phyloP scores from a whole-genome alignment of 768 basidiomycete genomes.

The Collybia sp. region DNA sequence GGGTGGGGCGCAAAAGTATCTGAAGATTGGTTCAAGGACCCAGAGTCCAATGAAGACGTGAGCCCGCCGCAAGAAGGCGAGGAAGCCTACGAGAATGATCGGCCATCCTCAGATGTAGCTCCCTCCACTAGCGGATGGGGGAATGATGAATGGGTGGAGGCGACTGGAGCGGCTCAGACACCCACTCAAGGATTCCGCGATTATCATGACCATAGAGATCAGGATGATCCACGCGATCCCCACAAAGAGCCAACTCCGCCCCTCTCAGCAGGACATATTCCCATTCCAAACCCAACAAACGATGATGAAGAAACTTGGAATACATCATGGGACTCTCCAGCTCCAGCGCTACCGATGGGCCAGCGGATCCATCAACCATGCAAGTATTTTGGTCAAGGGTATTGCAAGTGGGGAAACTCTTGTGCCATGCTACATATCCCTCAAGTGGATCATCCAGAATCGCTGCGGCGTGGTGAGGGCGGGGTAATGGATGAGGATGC shows the following conservation, averaged over 20 bases:
- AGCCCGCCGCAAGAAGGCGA: neutral
- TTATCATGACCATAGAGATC: slow-evolving; percentile 2
- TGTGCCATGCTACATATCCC: slow-evolving; percentile 24
- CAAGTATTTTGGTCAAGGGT: slow-evolving; percentile 28
- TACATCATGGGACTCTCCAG: slow-evolving; percentile 11
- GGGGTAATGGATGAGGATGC: neutral
- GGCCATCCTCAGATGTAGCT: no score
- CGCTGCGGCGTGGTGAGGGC: neutral
- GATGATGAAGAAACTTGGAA: slow-evolving; percentile 14
- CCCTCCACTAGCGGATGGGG: slow-evolving; percentile 4
- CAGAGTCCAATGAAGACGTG: neutral
- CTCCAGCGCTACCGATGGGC: slow-evolving; percentile 1
- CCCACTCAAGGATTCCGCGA: neutral
- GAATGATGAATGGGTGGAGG: no score
- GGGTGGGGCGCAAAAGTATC: neutral
- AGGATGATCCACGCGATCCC: neutral
- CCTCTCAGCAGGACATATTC: neutral
- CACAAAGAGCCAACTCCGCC: slow-evolving; percentile 5
- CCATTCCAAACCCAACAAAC: neutral
- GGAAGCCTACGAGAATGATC: neutral
- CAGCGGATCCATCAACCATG: slow-evolving; percentile 21
- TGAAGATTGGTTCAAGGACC: neutral
- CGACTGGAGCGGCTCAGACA: no score
- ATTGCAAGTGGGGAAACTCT: slow-evolving; percentile 21
- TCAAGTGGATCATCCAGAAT: slow-evolving; percentile 6